Evolutionary conservation across 2,329 filamentous ascomycete genomes (phyloP).

Genomic region (Scopulariopsis brevicaulis): DNA sequence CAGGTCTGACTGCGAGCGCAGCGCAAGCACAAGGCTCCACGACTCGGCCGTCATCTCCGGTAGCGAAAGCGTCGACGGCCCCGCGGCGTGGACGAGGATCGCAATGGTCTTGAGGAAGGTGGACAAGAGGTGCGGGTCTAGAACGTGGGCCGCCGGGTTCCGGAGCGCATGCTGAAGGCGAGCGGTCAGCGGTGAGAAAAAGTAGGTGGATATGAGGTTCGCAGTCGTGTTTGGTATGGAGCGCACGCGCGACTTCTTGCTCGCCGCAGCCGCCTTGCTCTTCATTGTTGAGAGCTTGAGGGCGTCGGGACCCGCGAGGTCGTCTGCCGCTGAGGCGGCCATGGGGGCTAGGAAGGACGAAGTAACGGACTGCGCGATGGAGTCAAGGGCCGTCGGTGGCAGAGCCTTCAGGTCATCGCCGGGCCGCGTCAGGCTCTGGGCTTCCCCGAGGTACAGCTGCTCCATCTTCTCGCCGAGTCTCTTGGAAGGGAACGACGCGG

Average conservation of each 20-base stretch:
- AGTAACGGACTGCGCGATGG: slow-evolving; percentile 56
- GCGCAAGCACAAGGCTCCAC: slow-evolving; percentile 65
- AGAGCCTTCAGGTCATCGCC: slow-evolving; percentile 33
- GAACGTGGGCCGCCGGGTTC: slow-evolving; percentile 33
- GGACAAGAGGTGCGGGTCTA: slow-evolving; percentile 64
- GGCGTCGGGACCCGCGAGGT: slow-evolving; percentile 65
- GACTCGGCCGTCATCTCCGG: slow-evolving; percentile 75
- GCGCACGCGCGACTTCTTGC: slow-evolving; percentile 21
- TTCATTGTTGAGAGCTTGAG: slow-evolving; percentile 83
- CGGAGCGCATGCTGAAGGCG: slow-evolving; percentile 60
- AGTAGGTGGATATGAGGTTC: slow-evolving; percentile 59
- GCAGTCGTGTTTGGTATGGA: slow-evolving; percentile 69
- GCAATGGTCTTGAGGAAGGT: slow-evolving; percentile 80
- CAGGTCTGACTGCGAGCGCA: slow-evolving; percentile 54
- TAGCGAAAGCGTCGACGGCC: slow-evolving; percentile 65
- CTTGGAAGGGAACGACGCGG: slow-evolving; percentile 66
- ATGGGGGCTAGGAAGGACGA: slow-evolving; percentile 69
- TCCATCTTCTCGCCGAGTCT: slow-evolving; percentile 64
- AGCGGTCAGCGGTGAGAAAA: slow-evolving; percentile 80
- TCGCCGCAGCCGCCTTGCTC: slow-evolving; percentile 29
- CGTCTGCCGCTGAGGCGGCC: slow-evolving; percentile 70
- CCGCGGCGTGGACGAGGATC: slow-evolving; percentile 71
- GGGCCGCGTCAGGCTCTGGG: slow-evolving; percentile 11
- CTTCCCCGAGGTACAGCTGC: slow-evolving; percentile 46
- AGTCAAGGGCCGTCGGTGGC: slow-evolving; percentile 50